These are phyloP conservation scores for Fusarium buxicola DNA, from an alignment of 2,329 filamentous ascomycete genomes.

Conservation along the genomic window DNA sequence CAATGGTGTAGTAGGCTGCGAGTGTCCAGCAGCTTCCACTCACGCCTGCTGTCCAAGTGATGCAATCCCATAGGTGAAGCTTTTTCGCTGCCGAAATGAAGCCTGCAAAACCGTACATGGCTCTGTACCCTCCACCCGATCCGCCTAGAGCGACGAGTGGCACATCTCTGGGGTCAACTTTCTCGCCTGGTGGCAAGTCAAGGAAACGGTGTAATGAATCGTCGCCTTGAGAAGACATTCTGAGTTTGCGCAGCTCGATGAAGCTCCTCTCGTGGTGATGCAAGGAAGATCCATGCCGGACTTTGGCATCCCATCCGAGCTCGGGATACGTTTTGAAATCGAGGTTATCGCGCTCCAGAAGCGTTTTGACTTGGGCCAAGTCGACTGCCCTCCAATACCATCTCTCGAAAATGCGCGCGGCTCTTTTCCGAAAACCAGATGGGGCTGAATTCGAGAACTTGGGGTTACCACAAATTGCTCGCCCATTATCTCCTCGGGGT, in stretches of 20 bases:
- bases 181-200: slow-evolving; percentile 5
- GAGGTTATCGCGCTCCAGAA: slow-evolving; percentile 17
- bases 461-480: accelerated
- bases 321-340: slow-evolving; percentile 37
- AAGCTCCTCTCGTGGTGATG: slow-evolving; percentile 27
- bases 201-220: slow-evolving; percentile 33
- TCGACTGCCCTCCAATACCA: slow-evolving; percentile 37
- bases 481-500: accelerated
- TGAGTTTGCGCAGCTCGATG: slow-evolving; percentile 20
- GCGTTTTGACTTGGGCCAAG: slow-evolving; percentile 24
- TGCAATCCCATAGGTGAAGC: slow-evolving; percentile 34
- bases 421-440: background rate
- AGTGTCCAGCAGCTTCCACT: slow-evolving; percentile 44
- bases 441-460: accelerated
- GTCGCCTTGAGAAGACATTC: slow-evolving; percentile 24
- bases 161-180: slow-evolving; percentile 31
- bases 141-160: slow-evolving; percentile 38
- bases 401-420: slow-evolving; percentile 1
- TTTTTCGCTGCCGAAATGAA: slow-evolving; percentile 36
- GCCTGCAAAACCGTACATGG: slow-evolving; percentile 41
- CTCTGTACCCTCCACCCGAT: slow-evolving; percentile 39
- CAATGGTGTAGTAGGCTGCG: slow-evolving; percentile 41
- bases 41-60: slow-evolving; percentile 39
- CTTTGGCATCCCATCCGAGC: slow-evolving; percentile 34
- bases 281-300: slow-evolving; percentile 26